Evolutionary conservation across 2,329 filamentous ascomycete genomes (phyloP), one percentile per base, ranked within the genome.

Genomic region (Fusarium sp.): DNA sequence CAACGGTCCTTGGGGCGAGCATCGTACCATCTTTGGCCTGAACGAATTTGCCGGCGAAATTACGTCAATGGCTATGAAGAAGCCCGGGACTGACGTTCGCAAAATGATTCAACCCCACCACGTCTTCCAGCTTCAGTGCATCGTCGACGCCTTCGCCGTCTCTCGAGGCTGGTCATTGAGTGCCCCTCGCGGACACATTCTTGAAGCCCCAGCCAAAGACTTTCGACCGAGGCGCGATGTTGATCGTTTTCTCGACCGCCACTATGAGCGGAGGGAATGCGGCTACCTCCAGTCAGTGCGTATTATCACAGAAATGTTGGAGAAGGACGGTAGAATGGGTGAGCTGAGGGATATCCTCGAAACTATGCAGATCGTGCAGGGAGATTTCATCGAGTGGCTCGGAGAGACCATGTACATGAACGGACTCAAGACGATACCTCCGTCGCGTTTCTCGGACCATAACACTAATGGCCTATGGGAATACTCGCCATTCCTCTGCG

Each of bases 71-170:
- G 83, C 83, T 0, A 83, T 85, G 80, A 80, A 85, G 62, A 84
- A 83, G 56, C 76, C 75, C 0, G 79, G 76, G 0, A 78, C 78
- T 0, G 72, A 83, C 58, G 60, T 86, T 39, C 76, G 78, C 7
- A 59, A 73, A 1, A 82, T 71, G 36, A 85, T 88, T 15, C 74
- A 82, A 1, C 84, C 84, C 0, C 82, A 84, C 36, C 80, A 83
- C 63, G 82, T 87, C 1, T 86, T 88, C 61, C 80, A 86, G 39
- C 75, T 88, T 0, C 84, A 87, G 64, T 84, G 81, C 60, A 84
- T 87, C 36, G 79, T 87, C 12, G 85, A 87, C 62, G 83, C 85
- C 2, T 75, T 85, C 37, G 76, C 78, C 3, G 75, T 82, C 1
- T 85, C 80, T 12, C 80, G 80, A 1, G 84, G 85, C 4, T 87